Evolutionary conservation across 805 yeast genomes (phyloP).

Genomic region (Wickerhamomyces subpelliculosus): DNA sequence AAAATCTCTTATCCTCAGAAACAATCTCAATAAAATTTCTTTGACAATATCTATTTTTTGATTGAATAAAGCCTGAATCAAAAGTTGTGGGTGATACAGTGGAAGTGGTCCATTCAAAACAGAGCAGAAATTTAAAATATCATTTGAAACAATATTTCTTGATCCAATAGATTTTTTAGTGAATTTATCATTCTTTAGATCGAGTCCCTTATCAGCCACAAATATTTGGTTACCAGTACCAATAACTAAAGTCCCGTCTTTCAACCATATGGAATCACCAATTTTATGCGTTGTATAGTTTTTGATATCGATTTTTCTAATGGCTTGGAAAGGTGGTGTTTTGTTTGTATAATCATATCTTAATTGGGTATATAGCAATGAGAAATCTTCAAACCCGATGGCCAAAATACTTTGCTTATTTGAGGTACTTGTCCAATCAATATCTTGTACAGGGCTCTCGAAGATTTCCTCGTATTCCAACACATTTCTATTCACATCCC

Average conservation of each 20-base stretch:
- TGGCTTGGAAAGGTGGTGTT: slow-evolving; percentile 69
- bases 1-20: slow-evolving; percentile 46
- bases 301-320: slow-evolving; percentile 65
- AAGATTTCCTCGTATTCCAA: slow-evolving; percentile 51
- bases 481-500: slow-evolving; percentile 68
- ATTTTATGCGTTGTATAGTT: slow-evolving; percentile 71
- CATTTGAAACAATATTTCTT: slow-evolving; percentile 44
- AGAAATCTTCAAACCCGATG: slow-evolving; percentile 63
- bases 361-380: slow-evolving; percentile 69
- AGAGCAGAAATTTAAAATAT: slow-evolving; percentile 61
- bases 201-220: slow-evolving; percentile 65
- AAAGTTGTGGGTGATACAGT: slow-evolving; percentile 81
- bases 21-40: slow-evolving; percentile 47
- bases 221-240: slow-evolving; percentile 90
- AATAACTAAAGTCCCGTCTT: slow-evolving; percentile 68
- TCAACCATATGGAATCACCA: slow-evolving; percentile 87
- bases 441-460: slow-evolving; percentile 46
- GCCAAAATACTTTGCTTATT: slow-evolving; percentile 68
- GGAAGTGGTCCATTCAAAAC: slow-evolving; percentile 88
- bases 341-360: slow-evolving; percentile 84
- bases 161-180: slow-evolving; percentile 53
- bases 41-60: slow-evolving; percentile 51
- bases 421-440: slow-evolving; percentile 81
- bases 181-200: slow-evolving; percentile 40
- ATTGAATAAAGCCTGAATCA: slow-evolving; percentile 67